Conservation (phyloP, 257 asterid genomes). For the Ligustrum vulgare region DNA sequence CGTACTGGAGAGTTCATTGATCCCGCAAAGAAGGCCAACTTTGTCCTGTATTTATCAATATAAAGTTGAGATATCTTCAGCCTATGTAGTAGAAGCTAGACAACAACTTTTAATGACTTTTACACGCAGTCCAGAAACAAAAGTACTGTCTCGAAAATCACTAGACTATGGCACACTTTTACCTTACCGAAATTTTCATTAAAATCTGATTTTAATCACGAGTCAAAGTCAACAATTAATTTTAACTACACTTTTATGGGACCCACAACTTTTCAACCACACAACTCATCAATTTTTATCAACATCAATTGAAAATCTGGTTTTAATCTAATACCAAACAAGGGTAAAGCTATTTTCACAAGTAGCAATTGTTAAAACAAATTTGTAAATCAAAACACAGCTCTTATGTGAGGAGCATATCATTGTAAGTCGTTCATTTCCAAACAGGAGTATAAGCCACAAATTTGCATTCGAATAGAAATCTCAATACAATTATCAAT, state of each 20-base stretch:
- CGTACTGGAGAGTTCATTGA: constrained; percentile 82
- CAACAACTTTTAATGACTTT: background rate
- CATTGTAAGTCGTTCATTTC: background rate
- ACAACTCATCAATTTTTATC: too few species aligned
- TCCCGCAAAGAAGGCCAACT: constrained; percentile 80
- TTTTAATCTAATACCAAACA: too few species aligned
- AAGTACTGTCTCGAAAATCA: background rate
- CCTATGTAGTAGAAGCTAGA: constrained; percentile 3
- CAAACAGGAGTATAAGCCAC: constrained; percentile 1
- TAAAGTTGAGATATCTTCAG: constrained; percentile 4
- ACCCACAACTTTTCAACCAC: too few species aligned
- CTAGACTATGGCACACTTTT: background rate
- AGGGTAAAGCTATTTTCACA: background rate
- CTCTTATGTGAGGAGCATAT: background rate
- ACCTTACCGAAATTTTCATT: background rate
- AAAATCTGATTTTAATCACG: too few species aligned
- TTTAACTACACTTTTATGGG: too few species aligned
- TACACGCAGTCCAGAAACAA: background rate
- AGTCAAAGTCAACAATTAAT: too few species aligned
- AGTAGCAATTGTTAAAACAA: background rate
- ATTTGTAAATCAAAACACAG: background rate
- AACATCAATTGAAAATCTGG: too few species aligned
- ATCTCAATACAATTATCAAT: background rate
- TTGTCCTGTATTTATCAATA: constrained; percentile 46
- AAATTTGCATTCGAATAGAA: background rate